Conservation (phyloP, 2,329 filamentous ascomycete genomes). For the Talaromyces amestolkiae region DNA sequence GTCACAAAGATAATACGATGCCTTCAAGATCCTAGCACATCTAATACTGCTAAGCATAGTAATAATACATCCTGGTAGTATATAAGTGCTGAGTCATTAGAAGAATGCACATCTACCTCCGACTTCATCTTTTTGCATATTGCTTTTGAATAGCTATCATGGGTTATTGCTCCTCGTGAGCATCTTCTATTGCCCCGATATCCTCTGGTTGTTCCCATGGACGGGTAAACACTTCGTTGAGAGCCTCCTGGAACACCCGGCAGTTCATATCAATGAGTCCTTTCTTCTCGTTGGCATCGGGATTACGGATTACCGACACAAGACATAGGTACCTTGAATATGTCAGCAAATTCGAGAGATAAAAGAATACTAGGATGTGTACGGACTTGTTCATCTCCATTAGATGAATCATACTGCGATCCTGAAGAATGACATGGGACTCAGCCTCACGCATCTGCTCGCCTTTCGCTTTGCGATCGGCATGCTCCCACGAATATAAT, state of each 20-base stretch:
- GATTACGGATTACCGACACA: constrained; percentile 63
- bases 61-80: background rate
- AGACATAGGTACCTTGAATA: constrained; percentile 58
- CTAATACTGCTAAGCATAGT: background rate
- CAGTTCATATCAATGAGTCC: constrained; percentile 67
- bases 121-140: background rate
- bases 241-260: constrained; percentile 60
- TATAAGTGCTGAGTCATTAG: background rate
- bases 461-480: constrained; percentile 40
- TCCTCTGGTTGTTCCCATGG: constrained; percentile 40
- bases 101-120: background rate
- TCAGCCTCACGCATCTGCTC: constrained; percentile 56
- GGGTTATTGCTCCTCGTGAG: constrained; percentile 1
- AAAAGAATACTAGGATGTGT: background rate
- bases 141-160: background rate
- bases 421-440: constrained; percentile 61
- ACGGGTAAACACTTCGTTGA: constrained; percentile 60
- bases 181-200: constrained; percentile 5
- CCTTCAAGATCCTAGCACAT: background rate
- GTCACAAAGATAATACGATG: background rate
- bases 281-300: constrained; percentile 63
- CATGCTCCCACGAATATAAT: constrained; percentile 76
- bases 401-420: constrained; percentile 62
- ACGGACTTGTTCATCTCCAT: constrained; percentile 64
- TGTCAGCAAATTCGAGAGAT: constrained; percentile 21